Evolutionary conservation across 768 basidiomycete genomes (phyloP).

Genomic region (Mycena vulgaris): DNA sequence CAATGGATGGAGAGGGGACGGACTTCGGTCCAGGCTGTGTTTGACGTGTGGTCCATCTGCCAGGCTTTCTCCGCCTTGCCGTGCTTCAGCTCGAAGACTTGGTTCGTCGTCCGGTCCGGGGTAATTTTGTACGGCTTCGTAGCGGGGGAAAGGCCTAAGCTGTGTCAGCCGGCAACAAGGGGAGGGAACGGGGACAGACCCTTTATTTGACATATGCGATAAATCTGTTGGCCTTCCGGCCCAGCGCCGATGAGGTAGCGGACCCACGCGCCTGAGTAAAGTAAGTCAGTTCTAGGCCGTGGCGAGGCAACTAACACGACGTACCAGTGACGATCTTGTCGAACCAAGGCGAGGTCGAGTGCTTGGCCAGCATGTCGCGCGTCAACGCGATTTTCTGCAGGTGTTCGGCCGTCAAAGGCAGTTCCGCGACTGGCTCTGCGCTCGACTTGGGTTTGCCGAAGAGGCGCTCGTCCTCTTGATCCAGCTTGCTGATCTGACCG

Average conservation of each 20-base stretch:
- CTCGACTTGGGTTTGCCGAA: constrained; percentile 61
- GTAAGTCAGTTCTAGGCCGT: constrained; percentile 20
- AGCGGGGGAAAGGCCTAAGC: constrained; percentile 48
- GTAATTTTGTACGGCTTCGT: constrained; percentile 77
- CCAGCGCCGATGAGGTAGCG: constrained; percentile 88
- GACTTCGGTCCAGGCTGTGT: constrained; percentile 75
- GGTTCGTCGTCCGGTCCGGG: constrained; percentile 68
- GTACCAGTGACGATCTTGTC: constrained; percentile 75
- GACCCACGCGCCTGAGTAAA: constrained; percentile 82
- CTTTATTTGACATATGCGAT: constrained; percentile 86
- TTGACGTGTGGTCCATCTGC: constrained; percentile 91
- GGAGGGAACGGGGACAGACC: constrained; percentile 64
- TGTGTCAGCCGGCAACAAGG: neutral
- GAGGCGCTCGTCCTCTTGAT: constrained; percentile 80
- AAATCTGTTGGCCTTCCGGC: constrained; percentile 71
- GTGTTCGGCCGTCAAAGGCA: constrained; percentile 69
- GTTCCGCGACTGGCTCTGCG: constrained; percentile 48
- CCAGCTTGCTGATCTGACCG: constrained; percentile 80
- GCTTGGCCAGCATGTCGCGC: constrained; percentile 79
- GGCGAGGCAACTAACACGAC: neutral
- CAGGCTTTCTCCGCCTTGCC: constrained; percentile 76
- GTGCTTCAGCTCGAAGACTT: constrained; percentile 82
- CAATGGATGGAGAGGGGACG: constrained; percentile 41
- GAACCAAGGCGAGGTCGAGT: constrained; percentile 87
- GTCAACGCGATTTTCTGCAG: constrained; percentile 75